phyloP scores from a whole-genome alignment of 2,329 filamentous ascomycete genomes.

The Nothophoma quercina region DNA sequence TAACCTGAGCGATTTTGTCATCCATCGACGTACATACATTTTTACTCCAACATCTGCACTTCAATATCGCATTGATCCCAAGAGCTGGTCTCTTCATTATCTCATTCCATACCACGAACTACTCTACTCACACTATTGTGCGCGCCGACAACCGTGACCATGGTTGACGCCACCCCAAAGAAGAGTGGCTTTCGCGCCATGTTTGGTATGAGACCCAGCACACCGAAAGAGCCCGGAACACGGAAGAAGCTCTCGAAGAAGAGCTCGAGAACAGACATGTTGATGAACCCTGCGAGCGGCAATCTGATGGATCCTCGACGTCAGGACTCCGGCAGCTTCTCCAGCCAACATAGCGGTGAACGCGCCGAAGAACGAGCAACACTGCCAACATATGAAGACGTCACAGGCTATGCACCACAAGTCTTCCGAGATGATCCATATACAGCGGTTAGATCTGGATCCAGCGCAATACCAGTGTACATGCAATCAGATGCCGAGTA shows the following conservation, averaged over 20 bases:
- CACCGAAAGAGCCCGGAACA: constrained; percentile 24
- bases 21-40: constrained; percentile 1
- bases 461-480: constrained; percentile 2
- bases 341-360: constrained; percentile 25
- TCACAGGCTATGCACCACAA: constrained; percentile 11
- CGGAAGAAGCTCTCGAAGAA: constrained; percentile 38
- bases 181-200: constrained; percentile 31
- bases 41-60: neutral
- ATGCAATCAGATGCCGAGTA: constrained; percentile 25
- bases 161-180: constrained; percentile 29
- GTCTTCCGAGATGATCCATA: constrained; percentile 30
- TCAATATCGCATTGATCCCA: neutral
- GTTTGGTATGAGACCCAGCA: constrained; percentile 27
- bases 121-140: neutral
- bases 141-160: constrained; percentile 9
- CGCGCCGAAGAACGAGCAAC: constrained; percentile 10
- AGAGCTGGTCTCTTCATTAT: neutral
- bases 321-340: constrained; percentile 37
- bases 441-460: constrained; percentile 14
- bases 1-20: constrained; percentile 15
- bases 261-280: constrained; percentile 23
- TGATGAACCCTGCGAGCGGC: constrained; percentile 15
- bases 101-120: neutral
- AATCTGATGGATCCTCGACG: constrained; percentile 21
- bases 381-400: constrained; percentile 23